Evolutionary conservation across 2,329 filamentous ascomycete genomes (phyloP), one percentile per base, ranked within the genome.

Genomic region (Aspergillus sp.): DNA sequence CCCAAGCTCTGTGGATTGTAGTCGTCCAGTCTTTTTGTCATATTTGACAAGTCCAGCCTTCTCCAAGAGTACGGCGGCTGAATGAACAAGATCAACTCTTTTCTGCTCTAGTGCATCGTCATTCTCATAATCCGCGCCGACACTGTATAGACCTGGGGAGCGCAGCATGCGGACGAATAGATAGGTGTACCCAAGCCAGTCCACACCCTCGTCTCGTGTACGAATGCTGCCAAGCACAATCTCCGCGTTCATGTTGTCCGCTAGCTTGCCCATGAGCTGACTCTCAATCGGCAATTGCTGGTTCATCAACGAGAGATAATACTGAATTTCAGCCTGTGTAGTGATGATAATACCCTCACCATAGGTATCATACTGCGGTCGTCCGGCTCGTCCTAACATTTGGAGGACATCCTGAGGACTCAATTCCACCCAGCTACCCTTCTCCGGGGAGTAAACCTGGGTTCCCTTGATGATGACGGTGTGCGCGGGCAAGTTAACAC

Each of bases 391-490:
- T 70, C 95, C 95, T 68, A 99, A 87, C 96, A 99, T 99, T 75
- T 99, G 95, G 51, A 99, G 82, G 37, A 99, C 93, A 77, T 99
- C 95, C 73, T 99, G 95, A 12, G 95, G 95, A 70, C 93, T 97
- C 54, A 99, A 78, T 73, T 99, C 96, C 19, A 99, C 93, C 93
- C 95, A 99, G 74, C 90, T 95, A 79, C 95, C 95, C 79, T 97
- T 98, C 73, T 99, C 95, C 0, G 95, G 95, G 0, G 95, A 98
- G 77, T 99, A 99, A 19, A 99, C 89, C 70, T 96, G 92, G 1
- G 95, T 99, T 55, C 95, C 95, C 77, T 99, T 99, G 81, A 99
- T 99, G 71, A 99, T 93, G 69, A 99, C 95, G 1, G 95, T 98
- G 71, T 99, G 95, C 2, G 95, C 95, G 4, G 95, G 95, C 70